Base-by-base conservation (phyloP, 2,329 filamentous ascomycete genomes). In the Septoria linicola region DNA sequence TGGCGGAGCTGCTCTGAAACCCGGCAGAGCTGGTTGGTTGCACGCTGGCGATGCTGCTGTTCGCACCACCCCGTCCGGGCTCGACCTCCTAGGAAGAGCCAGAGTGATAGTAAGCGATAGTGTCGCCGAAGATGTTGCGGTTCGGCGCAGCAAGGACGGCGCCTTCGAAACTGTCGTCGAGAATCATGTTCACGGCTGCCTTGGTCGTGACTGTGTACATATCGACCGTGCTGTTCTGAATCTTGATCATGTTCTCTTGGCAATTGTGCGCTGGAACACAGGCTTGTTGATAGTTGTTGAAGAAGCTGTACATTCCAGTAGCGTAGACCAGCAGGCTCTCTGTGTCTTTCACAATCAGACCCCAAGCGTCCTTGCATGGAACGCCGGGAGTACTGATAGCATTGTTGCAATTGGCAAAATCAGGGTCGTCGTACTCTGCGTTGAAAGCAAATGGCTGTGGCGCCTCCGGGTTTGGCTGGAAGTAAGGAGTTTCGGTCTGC, bases 301-400 rank as follows among this genome's bases (percentile, higher is more conserved):
- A 84, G 72, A 82, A 84, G 43, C 70, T 76, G 68, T 73, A 74
- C 77, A 87, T 67, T 72, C 76, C 76, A 1, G 70, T 66, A 36
- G 73, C 72, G 62, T 76, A 76, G 61, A 72, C 68, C 64, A 75
- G 69, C 51, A 78, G 69, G 59, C 68, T 68, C 21, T 60, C 42
- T 41, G 59, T 65, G 66, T 68, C 56, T 61, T 68, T 66, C 55
- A 66, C 11, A 48, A 74, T 71, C 8, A 76, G 66, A 30, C 73
- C 74, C 74, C 74, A 77, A 8, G 74, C 68, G 36, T 75, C 70
- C 53, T 72, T 69, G 63, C 64, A 69, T 4, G 62, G 59, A 3
- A 60, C 58, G 14, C 32, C 50, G 50, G 42, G 48, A 11, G 43
- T 50, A 36, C 52, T 47, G 3, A 31, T 49, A 32, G 49, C 55